These are phyloP conservation scores for Gnomoniopsis sp. DNA, from an alignment of 2,329 filamentous ascomycete genomes.

Conservation along the genomic window DNA sequence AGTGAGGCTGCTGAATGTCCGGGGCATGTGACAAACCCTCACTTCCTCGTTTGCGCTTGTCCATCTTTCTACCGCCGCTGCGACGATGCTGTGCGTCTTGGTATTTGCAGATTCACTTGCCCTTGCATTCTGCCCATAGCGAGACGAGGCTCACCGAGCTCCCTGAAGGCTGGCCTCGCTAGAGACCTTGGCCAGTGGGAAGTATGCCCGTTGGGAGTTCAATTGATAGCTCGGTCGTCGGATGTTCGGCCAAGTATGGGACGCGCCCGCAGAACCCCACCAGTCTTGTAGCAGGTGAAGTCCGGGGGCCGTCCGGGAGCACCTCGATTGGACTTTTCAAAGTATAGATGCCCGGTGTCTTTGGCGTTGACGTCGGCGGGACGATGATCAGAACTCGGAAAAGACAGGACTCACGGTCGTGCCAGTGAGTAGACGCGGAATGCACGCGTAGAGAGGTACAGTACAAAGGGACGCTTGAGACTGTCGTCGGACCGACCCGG, in stretches of 20 bases:
- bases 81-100: not conserved
- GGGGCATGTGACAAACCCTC: not conserved
- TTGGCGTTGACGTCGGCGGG: too few relatives aligned
- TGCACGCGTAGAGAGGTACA: too few relatives aligned
- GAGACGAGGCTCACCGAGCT: not conserved
- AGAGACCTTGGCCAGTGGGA: too few relatives aligned
- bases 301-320: not conserved
- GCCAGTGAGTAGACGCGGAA: too few relatives aligned
- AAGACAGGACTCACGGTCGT: too few relatives aligned
- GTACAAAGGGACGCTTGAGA: not conserved
- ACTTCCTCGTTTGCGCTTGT: not conserved
- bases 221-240: not conserved
- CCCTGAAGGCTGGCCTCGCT: not conserved
- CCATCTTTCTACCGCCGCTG: not conserved
- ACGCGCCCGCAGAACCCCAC: not conserved
- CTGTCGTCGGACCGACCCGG: too few relatives aligned
- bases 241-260: not conserved
- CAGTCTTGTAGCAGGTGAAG: not conserved
- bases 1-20: not conserved
- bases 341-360: too few relatives aligned
- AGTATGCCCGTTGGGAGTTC: not conserved
- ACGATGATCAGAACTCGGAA: too few relatives aligned
- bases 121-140: not conserved
- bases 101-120: not conserved
- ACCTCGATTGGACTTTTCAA: too few relatives aligned